These are phyloP conservation scores for Paramecium pentaurelia DNA, from an alignment of 73 alveolate genomes.

Conservation along the genomic window DNA sequence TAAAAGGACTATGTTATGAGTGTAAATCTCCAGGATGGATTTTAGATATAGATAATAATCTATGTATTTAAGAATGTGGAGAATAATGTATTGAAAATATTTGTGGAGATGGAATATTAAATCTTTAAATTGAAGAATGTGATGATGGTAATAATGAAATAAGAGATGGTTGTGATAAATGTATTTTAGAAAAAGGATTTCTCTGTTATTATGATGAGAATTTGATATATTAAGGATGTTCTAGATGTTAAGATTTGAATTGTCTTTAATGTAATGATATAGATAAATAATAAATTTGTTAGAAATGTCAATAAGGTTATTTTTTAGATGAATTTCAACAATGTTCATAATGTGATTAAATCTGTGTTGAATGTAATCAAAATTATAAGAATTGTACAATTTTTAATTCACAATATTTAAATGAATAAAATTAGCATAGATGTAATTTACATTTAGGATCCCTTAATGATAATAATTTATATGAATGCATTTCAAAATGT, in stretches of 20 bases:
- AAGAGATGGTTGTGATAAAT: slow-evolving; percentile 28
- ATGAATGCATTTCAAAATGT: background rate
- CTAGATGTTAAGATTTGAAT: background rate
- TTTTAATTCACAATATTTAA: background rate
- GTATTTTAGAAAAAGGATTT: background rate
- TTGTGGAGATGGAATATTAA: background rate
- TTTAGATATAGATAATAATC: background rate
- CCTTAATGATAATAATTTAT: background rate
- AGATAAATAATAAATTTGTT: background rate
- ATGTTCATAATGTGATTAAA: background rate
- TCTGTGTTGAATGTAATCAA: background rate
- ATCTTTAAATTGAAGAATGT: background rate
- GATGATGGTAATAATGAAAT: background rate
- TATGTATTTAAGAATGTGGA: background rate
- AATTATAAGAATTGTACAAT: background rate
- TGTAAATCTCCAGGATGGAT: background rate
- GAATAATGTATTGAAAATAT: background rate
- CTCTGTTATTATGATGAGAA: background rate
- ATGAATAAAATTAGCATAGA: background rate
- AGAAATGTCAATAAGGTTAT: background rate
- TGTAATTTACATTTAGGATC: background rate
- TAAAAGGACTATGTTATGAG: background rate
- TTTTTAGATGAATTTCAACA: background rate
- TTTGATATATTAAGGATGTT: background rate
- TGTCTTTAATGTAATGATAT: background rate